Percentiles rank a stretch among this genome's conserved stretches.
These are phyloP conservation scores for Coemansia sp. DNA, from an alignment of 192 early-diverging fungal genomes.

Conservation along the genomic window DNA sequence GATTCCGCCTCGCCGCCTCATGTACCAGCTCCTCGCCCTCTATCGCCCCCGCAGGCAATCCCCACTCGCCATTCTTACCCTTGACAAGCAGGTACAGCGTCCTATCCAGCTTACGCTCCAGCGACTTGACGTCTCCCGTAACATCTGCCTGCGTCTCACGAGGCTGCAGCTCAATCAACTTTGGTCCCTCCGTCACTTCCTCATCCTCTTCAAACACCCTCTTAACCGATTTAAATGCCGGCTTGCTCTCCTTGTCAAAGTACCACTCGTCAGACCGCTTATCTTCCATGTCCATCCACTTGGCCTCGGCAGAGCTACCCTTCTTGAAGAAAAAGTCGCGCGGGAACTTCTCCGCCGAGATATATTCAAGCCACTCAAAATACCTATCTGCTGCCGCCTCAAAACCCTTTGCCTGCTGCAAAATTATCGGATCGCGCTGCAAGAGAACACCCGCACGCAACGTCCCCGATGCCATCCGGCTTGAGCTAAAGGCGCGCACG, in stretches of 20 bases:
- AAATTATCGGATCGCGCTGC: constrained; percentile 49
- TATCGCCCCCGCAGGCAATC: constrained; percentile 67
- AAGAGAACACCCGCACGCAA: constrained; percentile 35
- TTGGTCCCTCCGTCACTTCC: constrained; percentile 13
- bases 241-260: constrained; percentile 27
- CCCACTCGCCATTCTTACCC: constrained; percentile 61
- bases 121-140: constrained; percentile 59
- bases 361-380: constrained; percentile 43
- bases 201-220: background rate
- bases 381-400: constrained; percentile 38
- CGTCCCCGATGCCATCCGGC: background rate
- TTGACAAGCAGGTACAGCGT: constrained; percentile 82
- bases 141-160: constrained; percentile 63
- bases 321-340: constrained; percentile 50
- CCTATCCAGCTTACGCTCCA: constrained; percentile 72
- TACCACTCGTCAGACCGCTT: constrained; percentile 30
- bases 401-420: constrained; percentile 22
- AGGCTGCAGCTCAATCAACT: constrained; percentile 55
- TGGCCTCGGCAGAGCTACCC: constrained; percentile 40
- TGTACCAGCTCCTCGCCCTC: constrained; percentile 63
- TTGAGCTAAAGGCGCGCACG: constrained; percentile 28
- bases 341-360: constrained; percentile 42
- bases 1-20: constrained; percentile 70
- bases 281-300: constrained; percentile 37
- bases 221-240: constrained; percentile 17